A percentile compares a stretch with the other conserved stretches of the same genome.
Conservation (phyloP, 768 basidiomycete species). For the Trametes meyenii region DNA sequence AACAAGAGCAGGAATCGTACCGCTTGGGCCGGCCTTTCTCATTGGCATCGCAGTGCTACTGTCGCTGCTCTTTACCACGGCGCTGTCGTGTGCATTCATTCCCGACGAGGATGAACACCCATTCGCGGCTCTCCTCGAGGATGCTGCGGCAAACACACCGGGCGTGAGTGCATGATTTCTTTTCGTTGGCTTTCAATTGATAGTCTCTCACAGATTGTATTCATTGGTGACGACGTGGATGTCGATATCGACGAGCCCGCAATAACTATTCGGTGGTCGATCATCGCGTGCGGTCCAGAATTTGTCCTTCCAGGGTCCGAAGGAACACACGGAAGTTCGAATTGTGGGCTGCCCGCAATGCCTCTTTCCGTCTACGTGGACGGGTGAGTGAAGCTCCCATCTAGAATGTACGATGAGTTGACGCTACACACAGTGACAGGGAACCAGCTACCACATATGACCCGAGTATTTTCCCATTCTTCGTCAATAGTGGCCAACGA, state of each 20-base stretch:
- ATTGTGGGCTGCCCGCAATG: slow-evolving; percentile 51
- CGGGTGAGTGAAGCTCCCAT: slow-evolving; percentile 38
- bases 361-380: slow-evolving; percentile 52
- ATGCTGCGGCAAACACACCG: slow-evolving; percentile 44
- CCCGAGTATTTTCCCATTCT: slow-evolving; percentile 48
- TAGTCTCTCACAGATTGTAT: slow-evolving; percentile 45
- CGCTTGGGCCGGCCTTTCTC: slow-evolving; percentile 31
- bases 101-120: slow-evolving; percentile 48
- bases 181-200: neutral
- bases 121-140: slow-evolving; percentile 44
- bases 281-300: slow-evolving; percentile 52
- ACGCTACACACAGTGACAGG: slow-evolving; percentile 33
- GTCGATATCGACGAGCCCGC: slow-evolving; percentile 62
- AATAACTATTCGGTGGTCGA: slow-evolving; percentile 57
- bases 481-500: slow-evolving; percentile 43
- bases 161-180: slow-evolving; percentile 41
- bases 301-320: slow-evolving; percentile 49
- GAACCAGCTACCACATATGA: slow-evolving; percentile 47
- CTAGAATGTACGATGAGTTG: neutral
- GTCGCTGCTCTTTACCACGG: slow-evolving; percentile 51
- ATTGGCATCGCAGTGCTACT: slow-evolving; percentile 44
- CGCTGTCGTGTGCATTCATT: slow-evolving; percentile 52
- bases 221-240: slow-evolving; percentile 59
- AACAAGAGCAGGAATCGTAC: slow-evolving; percentile 30
- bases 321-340: slow-evolving; percentile 46